Conservation (phyloP, 495 filamentous ascomycete species). For the Annulohypoxylon stygium region DNA sequence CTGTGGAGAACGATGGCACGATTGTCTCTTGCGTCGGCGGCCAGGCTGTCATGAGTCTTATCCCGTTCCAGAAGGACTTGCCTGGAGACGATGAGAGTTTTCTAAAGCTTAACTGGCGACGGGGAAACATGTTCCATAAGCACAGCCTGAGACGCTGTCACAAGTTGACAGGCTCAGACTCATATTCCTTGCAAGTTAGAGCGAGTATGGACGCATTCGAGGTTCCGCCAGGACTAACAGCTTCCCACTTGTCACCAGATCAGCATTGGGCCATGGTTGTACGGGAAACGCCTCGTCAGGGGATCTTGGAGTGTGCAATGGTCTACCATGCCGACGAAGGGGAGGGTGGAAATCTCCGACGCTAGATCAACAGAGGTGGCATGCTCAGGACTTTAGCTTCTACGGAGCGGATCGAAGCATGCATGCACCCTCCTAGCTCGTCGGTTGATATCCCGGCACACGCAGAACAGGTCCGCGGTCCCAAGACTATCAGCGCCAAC, state of each 20-base stretch:
- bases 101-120: conserved; percentile 21
- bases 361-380: background rate
- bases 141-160: background rate
- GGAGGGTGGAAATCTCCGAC: background rate
- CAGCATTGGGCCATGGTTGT: background rate
- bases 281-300: background rate
- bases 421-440: conserved; percentile 6
- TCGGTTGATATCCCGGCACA: background rate
- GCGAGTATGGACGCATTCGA: background rate
- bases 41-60: conserved; percentile 20
- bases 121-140: conserved; percentile 6
- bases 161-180: conserved; percentile 16
- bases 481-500: background rate
- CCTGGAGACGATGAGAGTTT: conserved; percentile 19
- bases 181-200: background rate
- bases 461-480: background rate
- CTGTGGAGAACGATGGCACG: background rate
- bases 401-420: conserved; percentile 19
- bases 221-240: background rate
- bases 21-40: conserved; percentile 11
- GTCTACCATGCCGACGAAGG: background rate
- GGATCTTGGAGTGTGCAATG: conserved; percentile 5
- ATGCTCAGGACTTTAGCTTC: conserved; percentile 14
- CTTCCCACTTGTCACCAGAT: background rate
- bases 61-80: background rate